Base-by-base conservation (phyloP, 768 basidiomycete species). In the Lactarius hengduanensis region DNA sequence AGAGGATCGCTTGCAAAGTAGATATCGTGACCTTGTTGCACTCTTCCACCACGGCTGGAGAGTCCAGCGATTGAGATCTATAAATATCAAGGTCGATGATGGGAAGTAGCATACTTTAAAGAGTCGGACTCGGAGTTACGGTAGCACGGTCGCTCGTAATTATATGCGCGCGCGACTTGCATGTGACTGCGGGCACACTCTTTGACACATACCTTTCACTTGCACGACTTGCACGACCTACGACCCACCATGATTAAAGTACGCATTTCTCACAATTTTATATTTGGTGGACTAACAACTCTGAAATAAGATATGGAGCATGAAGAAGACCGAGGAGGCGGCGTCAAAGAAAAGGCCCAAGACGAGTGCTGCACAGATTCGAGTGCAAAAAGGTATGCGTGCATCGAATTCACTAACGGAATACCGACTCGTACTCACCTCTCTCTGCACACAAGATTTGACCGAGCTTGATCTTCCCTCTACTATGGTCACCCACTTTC, bases 281-380 rank as follows among this genome's bases (percentile, higher is more conserved):
- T 40, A 28, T 18, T 26, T 53, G 69, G 70, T 63, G 55, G 15
- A 63, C 56, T 28, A 62, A 67, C 41, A 26, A 26, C 71, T 61
- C 41, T 8, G 41, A 22, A 32, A 18, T 38, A 70, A 99, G 97
- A 98, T 99, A 74, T 98, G 97, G 91, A 93, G 89, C 71, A 94
- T 99, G 91, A 98, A 98, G 88, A 98, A 98, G 89, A 92, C 90
- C 73, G 94, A 98, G 82, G 94, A 98, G 74, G 92, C 92, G 63
- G 94, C 95, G 62, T 89, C 93, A 7, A 98, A 94, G 91, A 96
- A 88, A 87, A 93, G 91, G 83, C 97, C 97, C 54, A 98, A 96
- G 86, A 97, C 94, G 55, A 94, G 92, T 74, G 96, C 97, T 18
- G 97, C 97, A 34, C 96, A 98, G 79, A 92, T 99, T 76, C 86